These are phyloP conservation scores for Bruguiera hainesii DNA, from an alignment of 441 rosid species.

Conservation along the genomic window DNA sequence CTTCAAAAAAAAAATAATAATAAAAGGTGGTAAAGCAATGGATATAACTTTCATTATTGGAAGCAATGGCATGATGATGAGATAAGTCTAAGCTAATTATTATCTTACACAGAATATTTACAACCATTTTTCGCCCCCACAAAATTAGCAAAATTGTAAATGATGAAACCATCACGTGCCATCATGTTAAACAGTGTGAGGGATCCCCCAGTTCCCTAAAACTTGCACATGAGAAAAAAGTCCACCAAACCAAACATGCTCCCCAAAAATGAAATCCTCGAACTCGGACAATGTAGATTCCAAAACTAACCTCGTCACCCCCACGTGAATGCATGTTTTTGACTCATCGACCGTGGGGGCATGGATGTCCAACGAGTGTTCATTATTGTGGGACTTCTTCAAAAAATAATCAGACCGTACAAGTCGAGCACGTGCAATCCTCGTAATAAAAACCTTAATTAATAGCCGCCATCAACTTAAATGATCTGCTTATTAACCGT, in stretches of 20 bases:
- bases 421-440: constrained; percentile 31
- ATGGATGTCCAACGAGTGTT: too few species aligned
- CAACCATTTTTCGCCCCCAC: too few species aligned
- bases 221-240: too few species aligned
- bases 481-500: constrained; percentile 25
- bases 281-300: constrained; percentile 3
- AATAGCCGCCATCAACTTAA: constrained; percentile 21
- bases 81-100: constrained; percentile 3
- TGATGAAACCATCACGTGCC: too few species aligned
- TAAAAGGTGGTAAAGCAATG: constrained; percentile 8
- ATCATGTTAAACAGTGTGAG: too few species aligned
- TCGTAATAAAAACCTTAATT: constrained; percentile 1
- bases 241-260: constrained; percentile 32
- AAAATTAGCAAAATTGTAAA: too few species aligned
- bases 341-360: too few species aligned
- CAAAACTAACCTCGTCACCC: constrained; percentile 15
- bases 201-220: too few species aligned
- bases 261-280: constrained; percentile 8
- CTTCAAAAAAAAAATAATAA: not conserved
- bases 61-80: constrained; percentile 28
- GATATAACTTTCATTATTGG: constrained; percentile 30
- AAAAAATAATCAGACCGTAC: not conserved
- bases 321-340: constrained; percentile 1
- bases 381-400: too few species aligned
- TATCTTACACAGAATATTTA: too few species aligned